Evolutionary conservation across 306 rosid genomes (phyloP), one percentile per base, ranked within the genome.

Genomic region (Abrus precatorius): DNA sequence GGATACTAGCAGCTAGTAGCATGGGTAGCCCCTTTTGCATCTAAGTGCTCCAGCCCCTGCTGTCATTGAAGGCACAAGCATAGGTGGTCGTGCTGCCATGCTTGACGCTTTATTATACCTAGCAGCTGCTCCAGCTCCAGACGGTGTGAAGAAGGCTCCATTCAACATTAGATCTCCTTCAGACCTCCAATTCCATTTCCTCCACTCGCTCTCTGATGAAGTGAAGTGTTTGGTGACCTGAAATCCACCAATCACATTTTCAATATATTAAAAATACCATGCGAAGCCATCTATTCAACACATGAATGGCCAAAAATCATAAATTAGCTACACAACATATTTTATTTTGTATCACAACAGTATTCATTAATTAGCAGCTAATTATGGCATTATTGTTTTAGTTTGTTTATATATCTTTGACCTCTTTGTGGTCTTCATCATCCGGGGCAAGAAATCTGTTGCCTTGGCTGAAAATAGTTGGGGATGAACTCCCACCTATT

Each of bases 391-490:
- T 43, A 49, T 4, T 12, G 50, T 70, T 13, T 11, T 12, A 28
- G 1, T 27, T 36, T 11, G 49, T 48, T 7, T 5, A 4, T 67
- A 43, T 30, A 11, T 50, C 30, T 77, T 32, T 84, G 4, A 90
- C 98, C 97, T 92, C 97, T 90, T 92, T 92, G 85, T 59, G 83
- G 3, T 85, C 75, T 27, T 79, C 81, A 29, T 87, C 82, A 65
- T 87, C 61, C 1, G 97, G 97, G 49, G 98, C 98, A 45, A 88
- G 84, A 87, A 91, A 94, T 83, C 97, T 85, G 45, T 94, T 92
- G 52, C 98, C 97, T 83, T 94, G 97, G 87, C 98, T 92, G 63
- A 88, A 90, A 38, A 94, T 92, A 0, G 98, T 94, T 2, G 97
- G 98, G 45, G 86, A 59, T 10, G 93, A 90, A 87, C 98, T 92